phyloP scores from a whole-genome alignment of 306 rosid species.

The Prunus mira region DNA sequence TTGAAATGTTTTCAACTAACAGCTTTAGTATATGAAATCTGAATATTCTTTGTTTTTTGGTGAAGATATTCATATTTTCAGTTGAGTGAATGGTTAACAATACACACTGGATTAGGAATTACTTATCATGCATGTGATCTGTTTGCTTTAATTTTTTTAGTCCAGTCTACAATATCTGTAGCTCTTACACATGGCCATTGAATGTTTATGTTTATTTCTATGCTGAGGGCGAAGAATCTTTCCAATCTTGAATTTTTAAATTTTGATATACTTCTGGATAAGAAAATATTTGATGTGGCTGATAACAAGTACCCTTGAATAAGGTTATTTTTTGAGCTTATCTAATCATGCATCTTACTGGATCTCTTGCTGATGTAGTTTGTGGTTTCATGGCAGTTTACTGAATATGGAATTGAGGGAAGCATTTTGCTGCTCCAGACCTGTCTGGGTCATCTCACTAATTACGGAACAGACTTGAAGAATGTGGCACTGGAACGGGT shows the following conservation, averaged over 20 bases:
- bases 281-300: not conserved
- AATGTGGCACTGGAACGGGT: slow-evolving; percentile 47
- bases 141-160: not conserved
- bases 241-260: not conserved
- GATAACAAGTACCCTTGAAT: not conserved
- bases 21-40: not conserved
- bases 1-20: not conserved
- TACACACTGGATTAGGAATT: not conserved
- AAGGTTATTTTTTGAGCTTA: not conserved
- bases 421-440: slow-evolving; percentile 78
- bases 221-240: not conserved
- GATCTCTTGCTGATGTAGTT: slow-evolving; percentile 13
- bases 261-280: not conserved
- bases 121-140: not conserved
- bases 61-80: not conserved
- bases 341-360: slow-evolving; percentile 13
- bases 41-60: not conserved
- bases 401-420: slow-evolving; percentile 74
- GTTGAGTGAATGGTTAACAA: not conserved
- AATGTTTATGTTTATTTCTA: not conserved
- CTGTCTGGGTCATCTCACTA: slow-evolving; percentile 70
- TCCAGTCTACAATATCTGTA: not conserved
- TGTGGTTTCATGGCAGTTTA: slow-evolving; percentile 49
- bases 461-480: slow-evolving; percentile 43
- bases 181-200: not conserved